Evolutionary conservation across 2,329 filamentous ascomycete species (phyloP), one percentile per base, ranked within the genome.

Genomic region (Thelonectria discophora): DNA sequence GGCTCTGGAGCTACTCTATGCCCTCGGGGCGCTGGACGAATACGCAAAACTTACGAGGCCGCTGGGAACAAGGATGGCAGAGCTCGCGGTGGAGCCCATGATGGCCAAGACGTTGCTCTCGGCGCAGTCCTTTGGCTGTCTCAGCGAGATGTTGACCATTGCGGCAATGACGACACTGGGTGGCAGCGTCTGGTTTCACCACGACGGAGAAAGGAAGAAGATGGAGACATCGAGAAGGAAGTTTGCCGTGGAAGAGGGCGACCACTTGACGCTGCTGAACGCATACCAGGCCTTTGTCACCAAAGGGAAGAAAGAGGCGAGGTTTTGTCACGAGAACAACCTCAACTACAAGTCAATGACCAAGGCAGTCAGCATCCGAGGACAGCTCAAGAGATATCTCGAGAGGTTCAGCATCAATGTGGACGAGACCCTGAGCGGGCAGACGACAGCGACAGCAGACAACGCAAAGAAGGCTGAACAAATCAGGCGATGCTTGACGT

Each of bases 61-160:
- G 0, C 81, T 97, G n/a, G 95, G 95, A 1, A 83, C 87, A 62
- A 86, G 92, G 45, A 97, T 98, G 93, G 94, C 95, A 0, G 94
- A 98, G 75, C 82, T 99, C 45, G 91, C 94, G 0, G 87, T 98
- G 8, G 93, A 97, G 69, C 95, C 95, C 0, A 97, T 97, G 93
- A 95, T 97, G 86, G 92, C 90, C 7, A 96, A 94, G 78, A 92
- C 91, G 0, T 82, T 97, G 5, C 86, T 98, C 9, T 87, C 89
- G 17, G 91, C 94, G 0, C 80, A 87, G 5, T 82, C 84, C 0
- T 96, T 97, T 77, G 84, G 84, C 39, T 97, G 94, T 68, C 79
- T 97, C 12, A 90, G 87, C 73, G 94, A 97, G 76, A 90, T 98
- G 54, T 83, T 98, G 24, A 93, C 90, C 2, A 97, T 98, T 66